Base-by-base conservation (phyloP, 495 filamentous ascomycete genomes). In the Cairneyella variabilis region DNA sequence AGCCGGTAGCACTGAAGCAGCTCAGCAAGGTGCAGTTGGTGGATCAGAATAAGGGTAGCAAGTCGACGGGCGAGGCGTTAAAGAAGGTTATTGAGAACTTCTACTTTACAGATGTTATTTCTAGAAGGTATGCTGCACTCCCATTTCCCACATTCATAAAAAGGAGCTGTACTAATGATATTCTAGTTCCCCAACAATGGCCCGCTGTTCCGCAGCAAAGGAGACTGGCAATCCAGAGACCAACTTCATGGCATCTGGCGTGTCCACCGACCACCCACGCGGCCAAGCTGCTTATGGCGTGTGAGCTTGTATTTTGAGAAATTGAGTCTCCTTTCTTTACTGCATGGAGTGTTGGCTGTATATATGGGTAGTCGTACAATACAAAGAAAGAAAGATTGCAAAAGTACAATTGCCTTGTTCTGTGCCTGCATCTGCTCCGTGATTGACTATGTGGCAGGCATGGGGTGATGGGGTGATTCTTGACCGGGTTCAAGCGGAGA, bases 81-180 rank as follows among this genome's bases (percentile, higher is more conserved):
- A 88, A 80, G 74, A 87, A 83, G 71, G 83, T 86, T 23, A 88
- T 98, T 57, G 82, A 96, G 60, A 88, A 98, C 69, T 98, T 97
- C 71, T 98, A 87, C 73, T 96, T 98, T 67, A 98, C 93, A 55
- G 93, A 98, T 69, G 80, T 84, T 18, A 97, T 98, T 65, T 93
- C 89, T 10, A 85, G 95, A 76, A 95, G 89, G 90, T 91, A 71
- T 65, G 80, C 66, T 6, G 9, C n/a, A n/a, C n/a, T n/a, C n/a
- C n/a, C n/a, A n/a, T n/a, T n/a, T 34, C 48, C 38, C 14, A 16
- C 56, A 28, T 32, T 27, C 1, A 4, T 16, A 3, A 32, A 18
- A 2, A 16, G 3, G 41, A 6, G 0, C 0, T 47, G 17, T 47
- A 46, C 34, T 64, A 69, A 80, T 59, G 71, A 36, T 43, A 27